Evolutionary conservation across 352 stramenopile species (phyloP).

Genomic region (Phytophthora gonapodyides): DNA sequence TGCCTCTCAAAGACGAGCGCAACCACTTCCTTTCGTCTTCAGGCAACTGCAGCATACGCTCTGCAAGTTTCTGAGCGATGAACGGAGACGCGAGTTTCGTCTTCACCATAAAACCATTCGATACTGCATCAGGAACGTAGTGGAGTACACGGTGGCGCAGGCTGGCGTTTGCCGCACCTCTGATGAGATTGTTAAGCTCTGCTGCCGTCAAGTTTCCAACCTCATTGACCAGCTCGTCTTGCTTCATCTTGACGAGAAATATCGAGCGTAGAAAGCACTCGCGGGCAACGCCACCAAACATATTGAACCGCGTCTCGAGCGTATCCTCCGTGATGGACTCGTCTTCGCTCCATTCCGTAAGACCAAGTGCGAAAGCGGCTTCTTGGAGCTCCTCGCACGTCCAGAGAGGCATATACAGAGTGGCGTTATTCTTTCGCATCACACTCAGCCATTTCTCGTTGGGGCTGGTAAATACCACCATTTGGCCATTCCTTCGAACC

Average conservation of each 20-base stretch:
- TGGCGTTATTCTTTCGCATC: background rate
- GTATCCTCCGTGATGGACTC: background rate
- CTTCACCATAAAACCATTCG: too few species aligned
- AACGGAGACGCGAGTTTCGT: too few species aligned
- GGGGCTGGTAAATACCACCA: constrained; percentile 8
- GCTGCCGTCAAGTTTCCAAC: background rate
- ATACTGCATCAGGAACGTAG: background rate
- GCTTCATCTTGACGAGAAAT: background rate
- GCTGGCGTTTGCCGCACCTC: background rate
- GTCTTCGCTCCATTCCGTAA: too few species aligned
- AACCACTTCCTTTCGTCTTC: too few species aligned
- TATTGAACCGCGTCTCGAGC: constrained; percentile 1
- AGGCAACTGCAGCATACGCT: too few species aligned
- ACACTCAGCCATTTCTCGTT: background rate
- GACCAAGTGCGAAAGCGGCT: background rate
- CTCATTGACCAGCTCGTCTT: background rate
- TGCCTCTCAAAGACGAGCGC: too few species aligned
- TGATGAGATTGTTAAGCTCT: background rate
- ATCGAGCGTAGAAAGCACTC: background rate
- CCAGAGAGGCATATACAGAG: constrained; percentile 3
- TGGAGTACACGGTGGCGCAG: background rate
- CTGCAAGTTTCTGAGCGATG: too few species aligned
- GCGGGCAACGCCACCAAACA: constrained; percentile 3
- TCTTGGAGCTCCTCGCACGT: constrained; percentile 7
- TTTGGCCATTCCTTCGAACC: background rate